Evolutionary conservation across 2,329 filamentous ascomycete genomes (phyloP).

Genomic region (Aspergillus hiratsukae): DNA sequence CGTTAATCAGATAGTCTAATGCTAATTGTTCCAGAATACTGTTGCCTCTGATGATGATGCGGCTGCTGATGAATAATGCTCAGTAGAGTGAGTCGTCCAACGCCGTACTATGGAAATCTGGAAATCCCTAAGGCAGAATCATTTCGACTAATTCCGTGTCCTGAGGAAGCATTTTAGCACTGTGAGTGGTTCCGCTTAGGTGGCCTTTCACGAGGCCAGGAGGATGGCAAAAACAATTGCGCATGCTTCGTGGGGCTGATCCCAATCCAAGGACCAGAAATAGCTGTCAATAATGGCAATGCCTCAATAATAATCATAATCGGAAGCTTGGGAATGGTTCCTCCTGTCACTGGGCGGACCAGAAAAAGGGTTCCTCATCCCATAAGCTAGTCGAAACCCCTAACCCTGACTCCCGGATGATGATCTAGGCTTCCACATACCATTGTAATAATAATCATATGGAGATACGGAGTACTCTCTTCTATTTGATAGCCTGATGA

Average conservation of each 20-base stretch:
- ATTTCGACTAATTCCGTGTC: not conserved
- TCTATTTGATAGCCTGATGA: no score
- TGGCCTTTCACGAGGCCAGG: not conserved
- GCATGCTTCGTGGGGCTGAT: not conserved
- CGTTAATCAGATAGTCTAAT: not conserved
- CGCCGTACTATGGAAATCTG: not conserved
- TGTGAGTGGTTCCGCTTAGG: not conserved
- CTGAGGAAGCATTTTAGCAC: not conserved
- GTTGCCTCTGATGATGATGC: not conserved
- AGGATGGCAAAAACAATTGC: not conserved
- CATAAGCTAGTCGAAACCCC: not conserved
- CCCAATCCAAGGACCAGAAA: not conserved
- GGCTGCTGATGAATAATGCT: not conserved
- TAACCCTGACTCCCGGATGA: not conserved
- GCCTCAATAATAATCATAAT: not conserved
- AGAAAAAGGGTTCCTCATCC: not conserved
- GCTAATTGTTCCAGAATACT: not conserved
- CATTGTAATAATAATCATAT: not conserved
- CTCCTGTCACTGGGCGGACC: not conserved
- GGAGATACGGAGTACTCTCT: not conserved
- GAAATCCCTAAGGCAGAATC: not conserved
- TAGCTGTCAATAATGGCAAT: not conserved
- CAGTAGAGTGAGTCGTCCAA: no score
- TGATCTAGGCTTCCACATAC: not conserved
- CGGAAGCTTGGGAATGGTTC: not conserved